These are phyloP conservation scores for Euphorbia lathyris DNA, from an alignment of 345 rosid species.

Conservation along the genomic window DNA sequence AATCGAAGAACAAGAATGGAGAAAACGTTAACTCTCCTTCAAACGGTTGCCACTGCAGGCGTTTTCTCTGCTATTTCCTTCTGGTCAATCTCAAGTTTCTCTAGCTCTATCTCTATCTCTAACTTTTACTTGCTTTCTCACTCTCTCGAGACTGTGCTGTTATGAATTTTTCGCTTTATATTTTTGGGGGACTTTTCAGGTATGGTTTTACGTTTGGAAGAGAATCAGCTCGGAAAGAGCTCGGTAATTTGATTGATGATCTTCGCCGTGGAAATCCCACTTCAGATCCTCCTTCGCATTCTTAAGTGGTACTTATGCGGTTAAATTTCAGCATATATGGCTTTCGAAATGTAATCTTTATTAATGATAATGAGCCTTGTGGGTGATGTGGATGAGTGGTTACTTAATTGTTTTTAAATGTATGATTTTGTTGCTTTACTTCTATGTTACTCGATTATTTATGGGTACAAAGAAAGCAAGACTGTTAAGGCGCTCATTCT, in stretches of 20 bases:
- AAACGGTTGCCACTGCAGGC: conserved; percentile 70
- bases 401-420: background rate
- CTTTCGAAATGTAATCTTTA: background rate
- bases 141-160: background rate
- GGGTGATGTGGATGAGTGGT: background rate
- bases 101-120: background rate
- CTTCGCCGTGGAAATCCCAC: conserved; percentile 54
- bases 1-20: conserved; percentile 43
- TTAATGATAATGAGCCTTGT: too few relatives aligned
- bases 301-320: conserved; percentile 28
- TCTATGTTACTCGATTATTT: background rate
- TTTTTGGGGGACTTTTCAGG: conserved; percentile 32
- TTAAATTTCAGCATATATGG: background rate
- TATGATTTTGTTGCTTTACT: background rate
- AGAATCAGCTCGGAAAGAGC: conserved; percentile 85
- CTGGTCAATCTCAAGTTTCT: conserved; percentile 38
- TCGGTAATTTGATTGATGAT: conserved; percentile 65
- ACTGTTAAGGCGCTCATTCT: too few relatives aligned
- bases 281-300: conserved; percentile 29
- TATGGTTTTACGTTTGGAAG: conserved; percentile 95
- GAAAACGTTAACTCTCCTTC: conserved; percentile 65
- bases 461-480: too few relatives aligned
- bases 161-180: background rate
- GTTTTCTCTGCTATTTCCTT: conserved; percentile 78
- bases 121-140: background rate